Base-by-base conservation (phyloP, 352 stramenopile genomes). In the Globisporangium cystogenes region DNA sequence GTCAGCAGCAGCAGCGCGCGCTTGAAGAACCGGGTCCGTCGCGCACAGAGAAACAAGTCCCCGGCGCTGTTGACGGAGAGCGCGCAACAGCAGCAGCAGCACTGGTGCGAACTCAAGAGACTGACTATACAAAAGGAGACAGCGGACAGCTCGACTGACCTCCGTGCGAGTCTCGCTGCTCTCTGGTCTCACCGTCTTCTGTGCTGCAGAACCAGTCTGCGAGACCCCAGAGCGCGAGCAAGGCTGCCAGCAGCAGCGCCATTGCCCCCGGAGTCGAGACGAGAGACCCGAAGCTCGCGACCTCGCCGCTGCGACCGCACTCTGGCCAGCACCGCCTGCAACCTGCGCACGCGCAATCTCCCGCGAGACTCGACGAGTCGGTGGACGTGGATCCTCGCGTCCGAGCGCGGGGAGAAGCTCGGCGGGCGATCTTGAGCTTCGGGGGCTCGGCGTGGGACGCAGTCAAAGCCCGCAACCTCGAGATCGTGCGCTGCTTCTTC, bases 401-500 rank as follows among this genome's bases (percentile, higher is more conserved):
- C 14, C 62, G 74, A 41, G 70, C 75, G 37, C 76, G 79, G 47
- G 77, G 68, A 4, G 74, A 87, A 36, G 74, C 82, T 3, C 58
- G 79, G 0, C 79, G 81, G 16, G 45, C 70, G 4, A 54, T 90
- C 16, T 76, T 90, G 26, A 65, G 74, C 5, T 87, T 81, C 48
- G 45, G 59, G 0, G 73, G 78, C 11, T 77, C 55, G 1, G 58
- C 82, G 14, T 92, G 82, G 82, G 67, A 84, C 35, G 78, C 74
- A 2, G 64, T 84, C 1, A 54, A 31, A 24, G 48, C 24, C 2
- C 74, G 79, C 26, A 65, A 86, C 20, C 33, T 88, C 24, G 54
- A 60, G 0, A 77, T 90, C 51, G 51, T 92, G 27, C 58, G 64
- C 39, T 70, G 75, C 42, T 90, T 82, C 27, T 80, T 92, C 40